These are phyloP conservation scores for Gleditsia sinensis DNA, from an alignment of 306 rosid species.

Conservation along the genomic window DNA sequence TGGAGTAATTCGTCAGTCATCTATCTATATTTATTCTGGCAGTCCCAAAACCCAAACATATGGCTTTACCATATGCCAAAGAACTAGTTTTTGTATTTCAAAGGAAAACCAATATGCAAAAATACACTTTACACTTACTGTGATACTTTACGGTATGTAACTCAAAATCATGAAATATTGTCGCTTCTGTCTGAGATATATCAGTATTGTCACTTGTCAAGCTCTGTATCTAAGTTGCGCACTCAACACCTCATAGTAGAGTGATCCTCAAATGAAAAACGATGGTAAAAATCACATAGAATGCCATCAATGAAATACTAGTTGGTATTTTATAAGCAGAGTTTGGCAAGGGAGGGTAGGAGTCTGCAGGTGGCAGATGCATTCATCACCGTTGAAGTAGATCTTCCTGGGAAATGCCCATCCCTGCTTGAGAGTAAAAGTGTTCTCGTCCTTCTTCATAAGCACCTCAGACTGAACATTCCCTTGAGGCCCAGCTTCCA, in stretches of 20 bases:
- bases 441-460: constrained; percentile 68
- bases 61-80: too few relatives aligned
- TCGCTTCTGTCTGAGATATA: background rate
- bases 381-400: constrained; percentile 92
- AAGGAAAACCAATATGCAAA: background rate
- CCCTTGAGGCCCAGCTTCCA: constrained; percentile 90
- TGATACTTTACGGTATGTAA: background rate
- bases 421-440: constrained; percentile 81
- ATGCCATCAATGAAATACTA: constrained; percentile 28
- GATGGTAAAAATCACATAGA: constrained; percentile 39
- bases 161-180: background rate
- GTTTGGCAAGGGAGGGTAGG: constrained; percentile 83
- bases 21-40: too few relatives aligned
- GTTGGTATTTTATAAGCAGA: constrained; percentile 44
- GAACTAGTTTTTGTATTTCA: background rate
- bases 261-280: constrained; percentile 41
- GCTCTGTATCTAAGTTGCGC: constrained; percentile 7
- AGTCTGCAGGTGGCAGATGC: constrained; percentile 85
- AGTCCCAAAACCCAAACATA: background rate
- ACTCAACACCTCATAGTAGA: constrained; percentile 9
- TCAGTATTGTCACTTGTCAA: constrained; percentile 1
- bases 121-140: background rate
- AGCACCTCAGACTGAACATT: constrained; percentile 90
- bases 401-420: constrained; percentile 97
- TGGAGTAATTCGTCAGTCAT: too few relatives aligned